Percentiles rank a stretch among this genome's conserved stretches.
Conservation (phyloP, 75 land plant species). For the Azolla pinnata region DNA sequence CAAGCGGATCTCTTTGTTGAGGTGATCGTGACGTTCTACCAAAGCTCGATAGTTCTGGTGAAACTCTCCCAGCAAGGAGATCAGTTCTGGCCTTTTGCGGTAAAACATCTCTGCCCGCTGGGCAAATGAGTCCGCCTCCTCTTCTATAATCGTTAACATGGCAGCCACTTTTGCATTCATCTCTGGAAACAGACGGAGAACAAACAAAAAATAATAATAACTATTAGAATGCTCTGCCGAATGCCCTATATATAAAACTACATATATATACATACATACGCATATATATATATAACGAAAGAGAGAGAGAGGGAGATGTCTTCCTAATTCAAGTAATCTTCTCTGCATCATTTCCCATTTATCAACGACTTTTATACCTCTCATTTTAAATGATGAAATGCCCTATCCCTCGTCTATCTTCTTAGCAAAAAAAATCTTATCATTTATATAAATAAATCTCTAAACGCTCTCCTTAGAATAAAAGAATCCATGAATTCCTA, state of each 20-base stretch:
- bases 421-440: no score
- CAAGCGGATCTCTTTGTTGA: constrained; percentile 50
- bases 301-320: not conserved
- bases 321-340: not conserved
- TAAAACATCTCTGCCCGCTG: constrained; percentile 78
- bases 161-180: constrained; percentile 48
- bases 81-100: constrained; percentile 58
- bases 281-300: not conserved
- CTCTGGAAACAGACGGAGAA: constrained; percentile 49
- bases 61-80: constrained; percentile 55
- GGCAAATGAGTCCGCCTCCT: constrained; percentile 78
- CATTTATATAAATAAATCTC: no score
- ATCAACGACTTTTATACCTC: no score
- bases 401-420: no score
- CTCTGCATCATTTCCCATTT: not conserved
- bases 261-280: constrained; percentile 8
- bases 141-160: constrained; percentile 69
- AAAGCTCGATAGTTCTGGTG: constrained; percentile 60
- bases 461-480: no score
- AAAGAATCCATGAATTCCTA: no score
- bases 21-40: constrained; percentile 69
- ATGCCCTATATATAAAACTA: not conserved
- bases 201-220: not conserved
- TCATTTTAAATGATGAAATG: no score
- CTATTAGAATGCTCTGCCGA: not conserved